Conservation (phyloP, 2,329 filamentous ascomycete genomes). For the Rhinocladiella similis region DNA sequence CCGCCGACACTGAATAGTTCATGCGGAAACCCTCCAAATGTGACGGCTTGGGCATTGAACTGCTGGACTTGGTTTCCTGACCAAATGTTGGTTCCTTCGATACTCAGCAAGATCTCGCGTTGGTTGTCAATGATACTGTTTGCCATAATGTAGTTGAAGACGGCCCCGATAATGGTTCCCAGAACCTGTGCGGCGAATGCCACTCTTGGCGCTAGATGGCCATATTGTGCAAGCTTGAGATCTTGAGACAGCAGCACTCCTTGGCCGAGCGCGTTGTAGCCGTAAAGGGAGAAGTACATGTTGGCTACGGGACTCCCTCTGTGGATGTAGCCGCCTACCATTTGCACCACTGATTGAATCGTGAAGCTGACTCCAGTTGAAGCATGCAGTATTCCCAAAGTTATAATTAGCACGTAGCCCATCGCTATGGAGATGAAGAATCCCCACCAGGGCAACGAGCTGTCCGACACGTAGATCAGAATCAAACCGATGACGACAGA, state of each 20-base stretch:
- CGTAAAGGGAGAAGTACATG: conserved; percentile 36
- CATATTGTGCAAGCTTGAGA: conserved; percentile 40
- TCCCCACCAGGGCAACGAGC: conserved; percentile 31
- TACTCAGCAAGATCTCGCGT: conserved; percentile 41
- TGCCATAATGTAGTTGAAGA: conserved; percentile 51
- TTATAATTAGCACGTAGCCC: conserved; percentile 39
- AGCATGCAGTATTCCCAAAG: conserved; percentile 43
- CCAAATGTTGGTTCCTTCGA: conserved; percentile 50
- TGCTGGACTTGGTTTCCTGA: conserved; percentile 49
- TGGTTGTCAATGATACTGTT: conserved; percentile 47
- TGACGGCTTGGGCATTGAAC: conserved; percentile 47
- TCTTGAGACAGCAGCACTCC: conserved; percentile 35
- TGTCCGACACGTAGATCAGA: no score
- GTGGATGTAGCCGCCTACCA: conserved; percentile 51
- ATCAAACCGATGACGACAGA: no score
- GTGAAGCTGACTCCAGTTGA: conserved; percentile 11
- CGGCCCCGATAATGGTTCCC: conserved; percentile 31
- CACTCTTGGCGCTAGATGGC: conserved; percentile 40
- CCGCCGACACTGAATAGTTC: conserved; percentile 44
- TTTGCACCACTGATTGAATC: conserved; percentile 34
- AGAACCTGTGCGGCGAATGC: conserved; percentile 44
- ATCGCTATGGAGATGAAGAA: conserved; percentile 43
- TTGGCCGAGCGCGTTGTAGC: conserved; percentile 34
- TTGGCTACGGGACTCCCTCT: conserved; percentile 39
- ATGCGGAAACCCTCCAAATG: conserved; percentile 39